Evolutionary conservation across 768 basidiomycete species (phyloP).

Genomic region (Pulveroboletus sp.): DNA sequence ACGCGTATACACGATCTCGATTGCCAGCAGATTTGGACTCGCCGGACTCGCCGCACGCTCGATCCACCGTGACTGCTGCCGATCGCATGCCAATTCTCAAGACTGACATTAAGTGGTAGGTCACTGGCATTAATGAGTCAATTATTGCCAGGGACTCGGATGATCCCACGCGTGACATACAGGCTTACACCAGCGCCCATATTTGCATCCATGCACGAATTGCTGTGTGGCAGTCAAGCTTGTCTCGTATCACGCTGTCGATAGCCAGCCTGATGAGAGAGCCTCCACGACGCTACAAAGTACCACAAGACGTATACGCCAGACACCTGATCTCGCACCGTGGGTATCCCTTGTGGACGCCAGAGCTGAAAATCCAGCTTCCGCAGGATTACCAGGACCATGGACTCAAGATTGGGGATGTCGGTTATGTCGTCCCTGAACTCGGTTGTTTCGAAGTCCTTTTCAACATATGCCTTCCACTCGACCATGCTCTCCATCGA

Average conservation of each 20-base stretch:
- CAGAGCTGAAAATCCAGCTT: background rate
- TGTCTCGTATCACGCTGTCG: too few relatives aligned
- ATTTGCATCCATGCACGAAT: background rate
- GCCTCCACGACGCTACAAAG: background rate
- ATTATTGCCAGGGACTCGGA: too few relatives aligned
- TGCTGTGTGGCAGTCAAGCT: background rate
- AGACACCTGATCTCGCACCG: background rate
- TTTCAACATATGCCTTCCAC: background rate
- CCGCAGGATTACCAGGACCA: background rate
- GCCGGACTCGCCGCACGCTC: too few relatives aligned
- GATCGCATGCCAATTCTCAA: too few relatives aligned
- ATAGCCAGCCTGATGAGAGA: background rate
- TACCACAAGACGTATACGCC: background rate
- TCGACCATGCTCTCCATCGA: background rate
- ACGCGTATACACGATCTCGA: too few relatives aligned
- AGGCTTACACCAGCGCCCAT: too few relatives aligned
- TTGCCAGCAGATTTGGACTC: too few relatives aligned
- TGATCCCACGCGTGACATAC: too few relatives aligned
- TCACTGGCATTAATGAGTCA: too few relatives aligned
- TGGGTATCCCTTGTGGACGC: background rate
- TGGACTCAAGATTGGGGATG: background rate
- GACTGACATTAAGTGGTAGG: too few relatives aligned
- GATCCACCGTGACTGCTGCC: too few relatives aligned
- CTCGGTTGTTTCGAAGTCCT: background rate
- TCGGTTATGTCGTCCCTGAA: constrained; percentile 1